phyloP scores from a whole-genome alignment of 2,329 filamentous ascomycete genomes.

The Blumeria hordei region DNA sequence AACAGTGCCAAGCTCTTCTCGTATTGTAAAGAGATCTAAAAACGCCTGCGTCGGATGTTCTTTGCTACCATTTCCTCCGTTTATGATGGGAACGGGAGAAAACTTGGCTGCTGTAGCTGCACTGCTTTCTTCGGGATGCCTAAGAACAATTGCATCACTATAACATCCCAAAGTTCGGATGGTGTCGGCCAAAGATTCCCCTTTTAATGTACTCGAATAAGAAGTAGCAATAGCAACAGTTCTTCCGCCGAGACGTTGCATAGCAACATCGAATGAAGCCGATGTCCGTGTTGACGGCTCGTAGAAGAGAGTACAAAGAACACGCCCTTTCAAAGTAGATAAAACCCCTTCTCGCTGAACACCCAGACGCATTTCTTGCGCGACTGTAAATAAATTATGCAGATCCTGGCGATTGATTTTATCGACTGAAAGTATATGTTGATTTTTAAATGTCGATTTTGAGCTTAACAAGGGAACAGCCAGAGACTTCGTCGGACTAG shows the following conservation, averaged over 20 bases:
- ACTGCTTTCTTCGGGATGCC: constrained; percentile 64
- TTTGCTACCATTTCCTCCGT: constrained; percentile 83
- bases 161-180: constrained; percentile 87
- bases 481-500: constrained; percentile 19
- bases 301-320: constrained; percentile 87
- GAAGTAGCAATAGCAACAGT: constrained; percentile 62
- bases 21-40: constrained; percentile 93
- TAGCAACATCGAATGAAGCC: constrained; percentile 86
- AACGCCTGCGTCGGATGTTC: constrained; percentile 97
- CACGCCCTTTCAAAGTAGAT: constrained; percentile 60
- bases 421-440: constrained; percentile 76
- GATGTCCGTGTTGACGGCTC: constrained; percentile 94
- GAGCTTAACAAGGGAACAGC: constrained; percentile 34
- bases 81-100: constrained; percentile 80
- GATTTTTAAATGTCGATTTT: constrained; percentile 66
- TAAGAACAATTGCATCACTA: constrained; percentile 82
- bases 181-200: constrained; percentile 80
- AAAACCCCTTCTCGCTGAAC: constrained; percentile 82
- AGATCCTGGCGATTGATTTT: constrained; percentile 74
- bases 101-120: constrained; percentile 67
- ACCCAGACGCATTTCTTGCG: constrained; percentile 89
- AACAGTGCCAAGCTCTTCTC: constrained; percentile 88
- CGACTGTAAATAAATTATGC: constrained; percentile 84
- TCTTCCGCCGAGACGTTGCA: constrained; percentile 88
- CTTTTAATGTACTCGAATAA: constrained; percentile 78